Conservation (phyloP, 75 land plant species). For the Selaginella tamariscina region DNA sequence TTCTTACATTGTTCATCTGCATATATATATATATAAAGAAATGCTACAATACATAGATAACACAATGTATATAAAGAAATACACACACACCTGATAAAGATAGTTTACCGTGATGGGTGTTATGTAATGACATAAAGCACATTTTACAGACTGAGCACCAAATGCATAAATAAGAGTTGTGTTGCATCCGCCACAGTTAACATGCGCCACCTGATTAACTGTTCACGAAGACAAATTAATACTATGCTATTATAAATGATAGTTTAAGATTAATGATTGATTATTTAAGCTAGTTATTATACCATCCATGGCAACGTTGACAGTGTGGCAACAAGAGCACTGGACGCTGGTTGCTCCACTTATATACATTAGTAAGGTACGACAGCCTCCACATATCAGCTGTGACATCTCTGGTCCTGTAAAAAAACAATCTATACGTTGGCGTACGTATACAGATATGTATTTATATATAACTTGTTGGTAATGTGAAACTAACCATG, state of each 20-base stretch:
- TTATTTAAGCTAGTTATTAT: not conserved
- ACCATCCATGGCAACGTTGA: slow-evolving; percentile 88
- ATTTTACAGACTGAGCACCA: slow-evolving; percentile 90
- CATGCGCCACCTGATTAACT: slow-evolving; percentile 92
- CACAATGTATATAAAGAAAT: too few species aligned
- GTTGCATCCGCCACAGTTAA: slow-evolving; percentile 82
- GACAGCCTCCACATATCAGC: slow-evolving; percentile 88
- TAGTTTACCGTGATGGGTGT: slow-evolving; percentile 66
- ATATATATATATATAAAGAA: not conserved
- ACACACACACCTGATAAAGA: not conserved
- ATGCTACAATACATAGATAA: too few species aligned
- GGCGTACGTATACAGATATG: not conserved
- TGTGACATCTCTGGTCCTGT: slow-evolving; percentile 96
- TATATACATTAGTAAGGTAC: slow-evolving; percentile 79
- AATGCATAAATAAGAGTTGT: slow-evolving; percentile 83
- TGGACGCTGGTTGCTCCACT: slow-evolving; percentile 93
- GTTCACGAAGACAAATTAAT: slow-evolving; percentile 2
- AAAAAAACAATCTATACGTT: too few species aligned
- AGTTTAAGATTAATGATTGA: not conserved
- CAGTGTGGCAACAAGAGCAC: slow-evolving; percentile 93
- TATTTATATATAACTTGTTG: not conserved
- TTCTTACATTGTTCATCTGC: slow-evolving; percentile 22
- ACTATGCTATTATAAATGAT: not conserved
- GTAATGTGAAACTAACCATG: not conserved
- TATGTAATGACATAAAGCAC: slow-evolving; percentile 88